Evolutionary conservation across 352 stramenopile species (phyloP).

Genomic region (Thalassiosira gravida): DNA sequence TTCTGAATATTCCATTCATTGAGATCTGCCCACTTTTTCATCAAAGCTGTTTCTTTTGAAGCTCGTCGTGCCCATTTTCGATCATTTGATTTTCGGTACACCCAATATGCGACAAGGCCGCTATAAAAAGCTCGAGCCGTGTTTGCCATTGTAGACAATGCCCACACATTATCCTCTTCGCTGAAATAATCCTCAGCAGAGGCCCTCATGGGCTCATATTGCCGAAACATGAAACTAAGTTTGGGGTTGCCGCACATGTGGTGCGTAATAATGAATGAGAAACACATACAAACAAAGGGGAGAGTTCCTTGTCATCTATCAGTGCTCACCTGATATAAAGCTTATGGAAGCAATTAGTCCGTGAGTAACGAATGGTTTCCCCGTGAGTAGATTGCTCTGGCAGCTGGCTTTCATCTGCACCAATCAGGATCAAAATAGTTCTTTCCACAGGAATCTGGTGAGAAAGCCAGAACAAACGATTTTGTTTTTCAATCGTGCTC

Average conservation of each 20-base stretch:
- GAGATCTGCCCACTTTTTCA: slow-evolving; percentile 32
- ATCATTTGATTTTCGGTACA: slow-evolving; percentile 33
- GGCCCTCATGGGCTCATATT: slow-evolving; percentile 5
- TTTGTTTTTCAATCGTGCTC: background rate
- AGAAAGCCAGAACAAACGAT: background rate
- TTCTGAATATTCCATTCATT: slow-evolving; percentile 39
- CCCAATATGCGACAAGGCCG: slow-evolving; percentile 32
- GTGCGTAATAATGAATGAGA: background rate
- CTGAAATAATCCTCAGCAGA: slow-evolving; percentile 19
- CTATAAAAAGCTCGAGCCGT: background rate
- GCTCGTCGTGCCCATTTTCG: slow-evolving; percentile 20
- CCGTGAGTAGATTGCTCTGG: background rate
- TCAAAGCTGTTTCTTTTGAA: background rate
- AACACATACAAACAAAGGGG: no score
- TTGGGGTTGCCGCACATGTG: background rate
- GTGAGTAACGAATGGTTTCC: background rate
- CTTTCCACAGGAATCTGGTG: background rate
- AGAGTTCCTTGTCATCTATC: no score
- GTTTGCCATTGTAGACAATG: slow-evolving; percentile 3
- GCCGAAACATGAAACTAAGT: slow-evolving; percentile 26
- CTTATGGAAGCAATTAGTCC: slow-evolving; percentile 13
- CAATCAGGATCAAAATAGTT: slow-evolving; percentile 9
- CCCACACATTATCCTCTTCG: slow-evolving; percentile 1
- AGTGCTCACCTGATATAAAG: background rate
- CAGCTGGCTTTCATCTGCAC: slow-evolving; percentile 4